phyloP scores from a whole-genome alignment of 208 protist genomes.

The Novymonas esmeraldas region DNA sequence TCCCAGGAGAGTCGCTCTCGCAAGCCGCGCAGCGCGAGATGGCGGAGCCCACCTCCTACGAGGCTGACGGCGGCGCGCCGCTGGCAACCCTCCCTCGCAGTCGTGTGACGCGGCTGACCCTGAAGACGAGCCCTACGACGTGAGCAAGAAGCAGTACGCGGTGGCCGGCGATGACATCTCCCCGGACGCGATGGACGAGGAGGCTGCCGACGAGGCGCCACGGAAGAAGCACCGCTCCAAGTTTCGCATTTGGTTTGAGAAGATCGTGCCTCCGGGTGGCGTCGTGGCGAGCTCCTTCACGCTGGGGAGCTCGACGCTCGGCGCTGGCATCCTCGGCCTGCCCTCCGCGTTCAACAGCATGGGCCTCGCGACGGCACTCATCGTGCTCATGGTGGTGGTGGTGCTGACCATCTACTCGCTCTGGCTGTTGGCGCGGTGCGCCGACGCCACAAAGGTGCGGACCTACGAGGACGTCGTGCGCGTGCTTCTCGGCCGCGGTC shows the following conservation, averaged over 20 bases:
- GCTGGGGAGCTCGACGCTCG: constrained; percentile 55
- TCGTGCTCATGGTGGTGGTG: constrained; percentile 45
- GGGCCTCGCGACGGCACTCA: constrained; percentile 46
- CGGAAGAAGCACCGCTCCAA: constrained; percentile 5
- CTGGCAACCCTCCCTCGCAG: neutral
- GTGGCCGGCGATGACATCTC: neutral
- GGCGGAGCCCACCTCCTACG: neutral
- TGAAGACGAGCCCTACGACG: neutral
- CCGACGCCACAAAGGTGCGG: constrained; percentile 31
- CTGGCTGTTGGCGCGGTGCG: constrained; percentile 45
- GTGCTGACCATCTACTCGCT: constrained; percentile 68
- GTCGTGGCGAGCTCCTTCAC: constrained; percentile 63
- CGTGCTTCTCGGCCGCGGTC: constrained; percentile 31
- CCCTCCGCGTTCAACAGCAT: constrained; percentile 62
- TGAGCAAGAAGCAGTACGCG: neutral
- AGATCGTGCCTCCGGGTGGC: constrained; percentile 57
- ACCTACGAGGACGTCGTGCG: constrained; percentile 45
- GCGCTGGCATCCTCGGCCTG: constrained; percentile 68
- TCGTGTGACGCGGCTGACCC: neutral
- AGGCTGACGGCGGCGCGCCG: neutral
- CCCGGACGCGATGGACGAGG: constrained; percentile 19
- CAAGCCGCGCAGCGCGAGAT: constrained; percentile 5
- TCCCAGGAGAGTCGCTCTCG: constrained; percentile 9
- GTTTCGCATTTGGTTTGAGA: constrained; percentile 29
- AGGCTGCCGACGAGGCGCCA: neutral